Conservation (phyloP, 2,329 filamentous ascomycete species). For the Geosmithia flava region DNA sequence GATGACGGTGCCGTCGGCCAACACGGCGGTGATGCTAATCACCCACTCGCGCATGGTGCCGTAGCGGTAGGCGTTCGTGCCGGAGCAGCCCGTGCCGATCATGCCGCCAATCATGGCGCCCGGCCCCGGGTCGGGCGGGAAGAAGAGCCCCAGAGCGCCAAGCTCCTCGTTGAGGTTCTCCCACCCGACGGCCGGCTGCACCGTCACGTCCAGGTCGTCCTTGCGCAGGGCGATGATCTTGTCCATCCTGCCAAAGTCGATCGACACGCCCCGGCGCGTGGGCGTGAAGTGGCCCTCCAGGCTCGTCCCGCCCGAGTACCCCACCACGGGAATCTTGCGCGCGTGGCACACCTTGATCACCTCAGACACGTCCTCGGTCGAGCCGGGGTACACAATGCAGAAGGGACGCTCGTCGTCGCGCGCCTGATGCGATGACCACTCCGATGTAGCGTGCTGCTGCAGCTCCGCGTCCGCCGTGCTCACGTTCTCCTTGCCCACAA, state of each 20-base stretch:
- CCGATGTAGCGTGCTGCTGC: constrained; percentile 43
- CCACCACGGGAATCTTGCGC: constrained; percentile 72
- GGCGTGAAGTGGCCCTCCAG: constrained; percentile 82
- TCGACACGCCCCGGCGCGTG: constrained; percentile 69
- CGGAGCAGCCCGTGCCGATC: constrained; percentile 62
- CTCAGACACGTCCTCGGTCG: constrained; percentile 71
- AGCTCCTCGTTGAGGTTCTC: constrained; percentile 73
- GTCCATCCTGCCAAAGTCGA: constrained; percentile 82
- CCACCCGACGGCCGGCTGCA: constrained; percentile 78
- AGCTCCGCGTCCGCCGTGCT: constrained; percentile 46
- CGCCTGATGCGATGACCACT: constrained; percentile 49
- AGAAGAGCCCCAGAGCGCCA: constrained; percentile 64
- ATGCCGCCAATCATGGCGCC: constrained; percentile 88
- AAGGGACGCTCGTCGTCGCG: constrained; percentile 40
- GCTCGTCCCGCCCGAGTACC: constrained; percentile 79
- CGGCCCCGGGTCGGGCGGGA: constrained; percentile 83
- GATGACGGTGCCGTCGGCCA: constrained; percentile 82
- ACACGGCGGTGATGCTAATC: constrained; percentile 70
- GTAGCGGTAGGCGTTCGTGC: constrained; percentile 85
- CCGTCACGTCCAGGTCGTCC: constrained; percentile 63
- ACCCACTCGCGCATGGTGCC: constrained; percentile 96
- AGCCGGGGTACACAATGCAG: constrained; percentile 63
- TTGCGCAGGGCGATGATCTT: constrained; percentile 66
- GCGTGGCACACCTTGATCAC: constrained; percentile 83
- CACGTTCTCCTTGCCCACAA: constrained; percentile 53